These are phyloP conservation scores for Pythium chondricola DNA, from an alignment of 352 stramenopile species.

Conservation along the genomic window DNA sequence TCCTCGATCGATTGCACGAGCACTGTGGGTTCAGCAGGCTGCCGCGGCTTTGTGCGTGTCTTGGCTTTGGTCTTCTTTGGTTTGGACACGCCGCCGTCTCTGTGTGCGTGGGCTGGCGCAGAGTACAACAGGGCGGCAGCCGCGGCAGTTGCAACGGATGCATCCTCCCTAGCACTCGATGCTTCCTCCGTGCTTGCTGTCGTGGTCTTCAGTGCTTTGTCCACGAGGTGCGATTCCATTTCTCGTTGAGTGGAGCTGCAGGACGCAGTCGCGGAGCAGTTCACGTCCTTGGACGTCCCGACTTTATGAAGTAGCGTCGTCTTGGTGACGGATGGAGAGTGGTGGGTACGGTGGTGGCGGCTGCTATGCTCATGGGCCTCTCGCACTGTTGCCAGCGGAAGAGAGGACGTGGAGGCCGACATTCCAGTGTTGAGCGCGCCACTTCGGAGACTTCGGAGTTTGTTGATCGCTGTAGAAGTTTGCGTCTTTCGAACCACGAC, in stretches of 20 bases:
- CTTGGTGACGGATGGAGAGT: constrained; percentile 1
- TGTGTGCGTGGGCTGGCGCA: neutral
- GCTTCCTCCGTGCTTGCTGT: neutral
- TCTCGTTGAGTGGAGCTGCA: neutral
- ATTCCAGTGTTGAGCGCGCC: neutral
- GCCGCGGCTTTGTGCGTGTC: neutral
- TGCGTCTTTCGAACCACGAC: constrained; percentile 41
- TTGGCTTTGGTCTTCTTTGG: neutral
- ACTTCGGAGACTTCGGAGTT: constrained; percentile 30
- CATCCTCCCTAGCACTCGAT: neutral
- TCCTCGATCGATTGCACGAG: constrained; percentile 17
- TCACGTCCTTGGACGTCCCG: neutral
- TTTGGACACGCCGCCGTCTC: neutral
- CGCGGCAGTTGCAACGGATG: constrained; percentile 7
- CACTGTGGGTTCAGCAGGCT: neutral
- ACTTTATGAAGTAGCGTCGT: constrained; percentile 1
- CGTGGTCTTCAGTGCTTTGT: neutral
- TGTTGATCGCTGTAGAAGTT: constrained; percentile 32
- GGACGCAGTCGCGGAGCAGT: neutral
- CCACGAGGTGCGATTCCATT: neutral
- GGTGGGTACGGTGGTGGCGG: too few species aligned
- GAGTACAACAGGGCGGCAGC: constrained; percentile 19
- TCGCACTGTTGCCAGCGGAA: constrained; percentile 16
- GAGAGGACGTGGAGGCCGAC: constrained; percentile 7
- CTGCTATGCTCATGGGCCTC: constrained; percentile 15